A percentile compares a stretch with the other conserved stretches of the same genome.
phyloP scores from a whole-genome alignment of 2,329 filamentous ascomycete genomes.

The Exophiala mesophila region DNA sequence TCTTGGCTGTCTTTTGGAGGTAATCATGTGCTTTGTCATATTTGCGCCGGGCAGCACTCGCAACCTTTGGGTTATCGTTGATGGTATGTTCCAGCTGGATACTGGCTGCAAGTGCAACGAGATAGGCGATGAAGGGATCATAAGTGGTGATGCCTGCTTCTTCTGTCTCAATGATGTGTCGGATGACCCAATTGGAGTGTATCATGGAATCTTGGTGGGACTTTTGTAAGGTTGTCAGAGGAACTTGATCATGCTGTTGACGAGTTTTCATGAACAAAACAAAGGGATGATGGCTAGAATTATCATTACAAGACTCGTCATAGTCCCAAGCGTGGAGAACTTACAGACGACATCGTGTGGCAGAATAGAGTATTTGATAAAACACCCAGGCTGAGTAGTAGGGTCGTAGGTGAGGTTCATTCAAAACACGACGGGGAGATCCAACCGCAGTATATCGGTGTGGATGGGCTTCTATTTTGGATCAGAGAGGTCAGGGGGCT shows the following conservation, averaged over 20 bases:
- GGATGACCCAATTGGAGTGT: conserved; percentile 29
- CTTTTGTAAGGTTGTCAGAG: conserved; percentile 29
- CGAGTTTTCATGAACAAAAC: conserved; percentile 29
- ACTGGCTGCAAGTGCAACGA: conserved; percentile 29
- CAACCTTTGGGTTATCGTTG: conserved; percentile 28
- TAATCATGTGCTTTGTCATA: background rate
- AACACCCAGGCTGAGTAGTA: conserved; percentile 29
- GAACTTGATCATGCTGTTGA: conserved; percentile 25
- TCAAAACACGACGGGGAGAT: conserved; percentile 25
- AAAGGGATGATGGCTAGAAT: conserved; percentile 28
- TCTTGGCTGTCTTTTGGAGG: background rate
- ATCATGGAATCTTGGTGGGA: conserved; percentile 29
- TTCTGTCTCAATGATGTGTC: conserved; percentile 3
- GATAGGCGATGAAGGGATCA: conserved; percentile 29
- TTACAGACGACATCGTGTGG: conserved; percentile 19
- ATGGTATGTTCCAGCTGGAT: conserved; percentile 30
- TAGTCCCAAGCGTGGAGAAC: conserved; percentile 24
- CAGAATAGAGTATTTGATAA: conserved; percentile 26
- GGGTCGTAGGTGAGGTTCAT: conserved; percentile 23
- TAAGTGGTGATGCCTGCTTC: conserved; percentile 25
- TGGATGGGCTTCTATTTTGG: conserved; percentile 8
- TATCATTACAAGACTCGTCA: background rate
- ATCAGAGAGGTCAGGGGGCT: background rate
- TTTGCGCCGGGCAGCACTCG: conserved; percentile 6
- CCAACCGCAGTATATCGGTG: conserved; percentile 30